Base-by-base conservation (phyloP, 805 yeast species). In the Ogataea methanolica region DNA sequence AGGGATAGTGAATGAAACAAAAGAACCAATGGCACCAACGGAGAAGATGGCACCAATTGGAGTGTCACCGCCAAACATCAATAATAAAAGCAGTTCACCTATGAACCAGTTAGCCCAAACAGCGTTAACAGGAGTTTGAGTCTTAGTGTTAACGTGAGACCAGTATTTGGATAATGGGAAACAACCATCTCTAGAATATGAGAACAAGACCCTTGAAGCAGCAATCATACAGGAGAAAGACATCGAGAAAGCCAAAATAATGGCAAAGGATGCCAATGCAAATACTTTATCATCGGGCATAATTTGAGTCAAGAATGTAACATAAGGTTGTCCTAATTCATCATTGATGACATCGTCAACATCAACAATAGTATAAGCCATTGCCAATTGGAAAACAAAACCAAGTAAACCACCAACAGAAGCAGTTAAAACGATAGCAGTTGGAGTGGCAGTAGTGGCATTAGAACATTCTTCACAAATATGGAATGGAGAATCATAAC, bases 401-500 rank as follows among this genome's bases (percentile, higher is more conserved):
- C 85, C 85, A 42, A 80, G 61, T 17, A 70, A 39, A 39, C 85
- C 85, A 47, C 85, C 83, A 44, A 72, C 65, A 12, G 73, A 58
- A 17, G 82, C 70, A 19, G 85, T 79, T 63, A 80, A 62, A 16
- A 80, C 76, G 52, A 82, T 81, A 39, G 86, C 86, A 44, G 74
- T 70, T 17, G 88, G 87, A n/a, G 83, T 80, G 6, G 85, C 85
- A 19, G 70, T 66, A 29, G 76, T 66, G 11, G 87, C 85, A 59
- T 82, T 81, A 43, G 80, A 67, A 54, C 84, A 78, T 58, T 83
- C 89, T 63, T 83, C 90, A n/a, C 85, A 73, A 52, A 83, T 68
- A 59, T 84, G 88, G 69, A 82, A 83, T 0, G 88, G 85, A 21
- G 85, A 79, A 60, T 83, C 88, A 59, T 80, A 83, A n/a, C 88